A percentile compares a stretch with the other conserved stretches of the same genome.
phyloP scores from a whole-genome alignment of 2,329 filamentous ascomycete species.

The Paraphoma sp. region DNA sequence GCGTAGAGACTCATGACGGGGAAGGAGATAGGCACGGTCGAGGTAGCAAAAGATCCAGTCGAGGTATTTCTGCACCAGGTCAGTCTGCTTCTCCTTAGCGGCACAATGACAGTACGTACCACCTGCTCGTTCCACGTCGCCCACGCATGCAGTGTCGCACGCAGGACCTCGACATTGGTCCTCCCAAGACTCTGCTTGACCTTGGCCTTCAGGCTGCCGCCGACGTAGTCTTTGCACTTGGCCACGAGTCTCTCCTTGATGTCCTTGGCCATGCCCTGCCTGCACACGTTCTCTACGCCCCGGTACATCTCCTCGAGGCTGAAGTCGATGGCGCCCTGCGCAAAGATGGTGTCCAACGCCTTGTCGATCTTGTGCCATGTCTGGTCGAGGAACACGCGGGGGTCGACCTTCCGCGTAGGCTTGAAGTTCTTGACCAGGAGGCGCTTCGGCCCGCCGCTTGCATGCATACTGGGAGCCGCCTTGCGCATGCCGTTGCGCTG shows the following conservation, averaged over 20 bases:
- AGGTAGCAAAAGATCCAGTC: constrained; percentile 93
- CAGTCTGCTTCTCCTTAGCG: constrained; percentile 3
- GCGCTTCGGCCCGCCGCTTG: constrained; percentile 72
- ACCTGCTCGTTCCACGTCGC: constrained; percentile 78
- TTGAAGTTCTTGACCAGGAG: constrained; percentile 94
- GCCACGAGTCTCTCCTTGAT: constrained; percentile 71
- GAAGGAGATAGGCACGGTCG: constrained; percentile 85
- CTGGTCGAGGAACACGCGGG: constrained; percentile 78
- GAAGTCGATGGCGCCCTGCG: constrained; percentile 61
- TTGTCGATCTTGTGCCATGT: constrained; percentile 76
- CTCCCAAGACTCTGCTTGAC: constrained; percentile 64
- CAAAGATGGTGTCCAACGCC: constrained; percentile 77
- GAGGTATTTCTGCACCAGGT: constrained; percentile 67
- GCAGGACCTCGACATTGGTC: constrained; percentile 70
- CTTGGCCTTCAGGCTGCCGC: constrained; percentile 61
- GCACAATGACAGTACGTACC: constrained; percentile 56
- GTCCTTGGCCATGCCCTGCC: constrained; percentile 73
- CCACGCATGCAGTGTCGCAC: constrained; percentile 70
- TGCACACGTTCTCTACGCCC: constrained; percentile 89
- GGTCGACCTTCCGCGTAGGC: constrained; percentile 66
- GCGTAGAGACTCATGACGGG: constrained; percentile 77
- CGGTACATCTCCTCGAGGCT: constrained; percentile 91
- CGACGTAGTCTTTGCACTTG: constrained; percentile 70
- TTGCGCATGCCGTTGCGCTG: constrained; percentile 47
- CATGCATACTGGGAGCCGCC: constrained; percentile 71